These are phyloP conservation scores for Linnemannia schmuckeri DNA, from an alignment of 192 early-diverging fungal species.

Conservation along the genomic window DNA sequence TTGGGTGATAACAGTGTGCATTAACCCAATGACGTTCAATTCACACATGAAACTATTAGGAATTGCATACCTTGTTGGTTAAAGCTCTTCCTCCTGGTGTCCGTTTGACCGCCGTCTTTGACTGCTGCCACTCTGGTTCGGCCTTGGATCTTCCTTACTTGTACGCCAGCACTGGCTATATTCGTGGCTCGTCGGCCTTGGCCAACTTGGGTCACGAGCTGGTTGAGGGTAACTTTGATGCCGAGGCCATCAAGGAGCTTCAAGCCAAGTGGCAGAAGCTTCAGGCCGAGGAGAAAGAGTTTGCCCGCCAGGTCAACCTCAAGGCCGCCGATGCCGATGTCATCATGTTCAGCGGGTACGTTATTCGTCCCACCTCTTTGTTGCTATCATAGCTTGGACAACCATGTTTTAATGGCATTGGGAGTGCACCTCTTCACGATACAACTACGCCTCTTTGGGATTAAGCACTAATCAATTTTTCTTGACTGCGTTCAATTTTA, in stretches of 20 bases:
- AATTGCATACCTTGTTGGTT: conserved; percentile 55
- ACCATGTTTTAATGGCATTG: too few relatives aligned
- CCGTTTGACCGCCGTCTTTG: conserved; percentile 78
- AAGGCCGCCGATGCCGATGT: conserved; percentile 66
- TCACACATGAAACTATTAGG: conserved; percentile 13
- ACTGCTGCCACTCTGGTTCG: conserved; percentile 83
- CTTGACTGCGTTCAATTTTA: not conserved
- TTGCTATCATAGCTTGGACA: too few relatives aligned
- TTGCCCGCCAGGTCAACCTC: conserved; percentile 27
- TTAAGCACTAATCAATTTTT: not conserved
- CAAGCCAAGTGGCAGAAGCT: conserved; percentile 36
- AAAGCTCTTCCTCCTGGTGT: conserved; percentile 66
- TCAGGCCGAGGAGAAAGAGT: conserved; percentile 37
- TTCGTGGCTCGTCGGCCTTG: conserved; percentile 35
- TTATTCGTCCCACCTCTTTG: conserved; percentile 4
- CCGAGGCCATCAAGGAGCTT: conserved; percentile 39
- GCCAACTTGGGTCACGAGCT: conserved; percentile 41
- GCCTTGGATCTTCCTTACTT: conserved; percentile 76
- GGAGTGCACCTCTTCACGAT: too few relatives aligned
- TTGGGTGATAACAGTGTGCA: not conserved
- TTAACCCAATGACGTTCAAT: not conserved
- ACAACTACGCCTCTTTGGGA: not conserved
- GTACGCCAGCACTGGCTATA: conserved; percentile 67
- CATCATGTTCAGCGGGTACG: conserved; percentile 74
- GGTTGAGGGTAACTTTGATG: conserved; percentile 43